phyloP scores from a whole-genome alignment of 2,329 filamentous ascomycete genomes.

The Triangularia setosa region DNA sequence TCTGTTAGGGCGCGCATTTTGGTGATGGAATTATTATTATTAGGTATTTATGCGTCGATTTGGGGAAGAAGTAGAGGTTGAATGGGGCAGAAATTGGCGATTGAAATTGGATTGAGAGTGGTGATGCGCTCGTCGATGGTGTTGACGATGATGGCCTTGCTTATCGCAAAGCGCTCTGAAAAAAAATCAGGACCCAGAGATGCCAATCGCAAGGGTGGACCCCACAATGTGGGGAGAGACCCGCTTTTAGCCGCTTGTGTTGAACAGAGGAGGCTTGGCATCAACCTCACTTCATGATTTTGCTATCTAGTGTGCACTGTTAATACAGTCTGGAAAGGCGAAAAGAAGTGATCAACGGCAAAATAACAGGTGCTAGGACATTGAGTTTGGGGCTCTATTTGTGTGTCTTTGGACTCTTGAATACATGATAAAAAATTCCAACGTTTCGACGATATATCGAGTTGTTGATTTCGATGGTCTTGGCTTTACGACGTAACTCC shows the following conservation, averaged over 20 bases:
- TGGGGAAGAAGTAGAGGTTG: neutral
- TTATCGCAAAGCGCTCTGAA: conserved; percentile 19
- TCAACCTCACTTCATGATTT: neutral
- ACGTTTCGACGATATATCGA: too few relatives aligned
- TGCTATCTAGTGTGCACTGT: neutral
- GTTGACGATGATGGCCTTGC: conserved; percentile 5
- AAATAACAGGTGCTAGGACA: too few relatives aligned
- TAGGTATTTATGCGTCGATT: neutral
- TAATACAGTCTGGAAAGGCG: neutral
- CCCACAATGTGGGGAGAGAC: conserved; percentile 12
- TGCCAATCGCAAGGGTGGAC: conserved; percentile 8
- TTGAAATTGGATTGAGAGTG: neutral
- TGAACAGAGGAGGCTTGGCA: neutral
- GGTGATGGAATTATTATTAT: conserved; percentile 11
- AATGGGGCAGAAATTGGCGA: neutral
- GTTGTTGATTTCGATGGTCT: too few relatives aligned
- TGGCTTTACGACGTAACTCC: too few relatives aligned
- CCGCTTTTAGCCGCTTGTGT: conserved; percentile 19
- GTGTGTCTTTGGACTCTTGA: too few relatives aligned
- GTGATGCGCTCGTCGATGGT: neutral
- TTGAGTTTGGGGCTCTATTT: too few relatives aligned
- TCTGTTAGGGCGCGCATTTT: conserved; percentile 81
- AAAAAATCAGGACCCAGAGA: conserved; percentile 16
- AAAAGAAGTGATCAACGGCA: too few relatives aligned
- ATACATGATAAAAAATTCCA: too few relatives aligned